Evolutionary conservation across 257 asterid species (phyloP).

Genomic region (Salvia hispanica): DNA sequence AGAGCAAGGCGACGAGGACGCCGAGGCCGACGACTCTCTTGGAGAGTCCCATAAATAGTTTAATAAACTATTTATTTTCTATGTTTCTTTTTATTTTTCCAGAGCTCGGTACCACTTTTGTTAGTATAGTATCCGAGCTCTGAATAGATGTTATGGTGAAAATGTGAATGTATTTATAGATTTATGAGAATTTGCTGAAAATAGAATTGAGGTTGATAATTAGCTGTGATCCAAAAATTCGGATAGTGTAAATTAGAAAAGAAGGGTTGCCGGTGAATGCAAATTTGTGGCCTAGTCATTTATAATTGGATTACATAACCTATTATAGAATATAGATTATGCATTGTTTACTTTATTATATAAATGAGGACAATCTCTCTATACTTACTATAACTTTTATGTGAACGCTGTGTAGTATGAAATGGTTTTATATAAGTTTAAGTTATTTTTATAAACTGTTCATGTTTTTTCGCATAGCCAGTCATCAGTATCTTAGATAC

Average conservation of each 20-base stretch:
- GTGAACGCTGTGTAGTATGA: no score
- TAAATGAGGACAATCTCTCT: no score
- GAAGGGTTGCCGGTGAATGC: neutral
- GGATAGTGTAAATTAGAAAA: neutral
- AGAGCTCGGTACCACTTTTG: slow-evolving; percentile 14
- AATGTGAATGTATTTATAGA: neutral
- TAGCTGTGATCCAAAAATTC: neutral
- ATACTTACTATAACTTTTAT: no score
- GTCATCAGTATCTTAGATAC: no score
- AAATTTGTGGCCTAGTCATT: neutral
- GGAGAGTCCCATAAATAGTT: slow-evolving; percentile 20
- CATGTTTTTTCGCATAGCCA: no score
- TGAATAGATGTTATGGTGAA: slow-evolving; percentile 1
- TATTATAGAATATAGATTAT: no score
- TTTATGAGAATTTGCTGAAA: neutral
- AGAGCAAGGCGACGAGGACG: slow-evolving; percentile 51
- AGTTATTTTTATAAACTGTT: no score
- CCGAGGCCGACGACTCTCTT: slow-evolving; percentile 42
- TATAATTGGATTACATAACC: no score
- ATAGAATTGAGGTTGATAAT: neutral
- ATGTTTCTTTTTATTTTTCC: neutral
- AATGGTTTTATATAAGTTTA: no score
- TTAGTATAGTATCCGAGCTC: slow-evolving; percentile 26
- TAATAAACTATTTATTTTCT: neutral
- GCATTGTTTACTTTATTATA: no score